Conservation (phyloP, 208 protist species). For the Balamuthia mandrillaris region DNA sequence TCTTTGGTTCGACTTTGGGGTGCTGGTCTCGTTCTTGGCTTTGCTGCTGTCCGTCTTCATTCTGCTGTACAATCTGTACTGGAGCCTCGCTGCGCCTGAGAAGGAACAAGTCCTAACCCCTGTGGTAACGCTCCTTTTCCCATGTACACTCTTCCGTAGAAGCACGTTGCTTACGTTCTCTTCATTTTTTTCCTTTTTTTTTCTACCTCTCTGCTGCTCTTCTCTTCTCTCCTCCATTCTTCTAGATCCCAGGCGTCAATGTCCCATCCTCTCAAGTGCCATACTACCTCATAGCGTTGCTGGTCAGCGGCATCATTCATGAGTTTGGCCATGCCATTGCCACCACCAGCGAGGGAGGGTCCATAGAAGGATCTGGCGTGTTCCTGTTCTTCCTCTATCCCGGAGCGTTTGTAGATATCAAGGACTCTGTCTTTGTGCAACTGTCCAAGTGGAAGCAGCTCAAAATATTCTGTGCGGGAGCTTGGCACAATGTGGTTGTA, state of each 20-base stretch:
- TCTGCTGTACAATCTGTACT: too few species aligned
- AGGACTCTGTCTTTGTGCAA: background rate
- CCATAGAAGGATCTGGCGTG: background rate
- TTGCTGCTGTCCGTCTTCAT: too few species aligned
- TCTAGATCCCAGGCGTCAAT: conserved; percentile 24
- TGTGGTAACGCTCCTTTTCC: too few species aligned
- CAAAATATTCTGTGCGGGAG: conserved; percentile 25
- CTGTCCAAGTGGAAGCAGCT: background rate
- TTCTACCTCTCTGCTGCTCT: too few species aligned
- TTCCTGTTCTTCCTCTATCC: conserved; percentile 21
- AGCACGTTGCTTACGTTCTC: too few species aligned
- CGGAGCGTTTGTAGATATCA: conserved; percentile 8
- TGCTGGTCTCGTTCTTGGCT: too few species aligned
- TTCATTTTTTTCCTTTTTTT: too few species aligned
- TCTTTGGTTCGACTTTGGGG: too few species aligned
- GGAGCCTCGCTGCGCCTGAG: too few species aligned
- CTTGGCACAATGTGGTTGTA: conserved; percentile 25
- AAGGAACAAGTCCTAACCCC: too few species aligned
- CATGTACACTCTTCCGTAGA: too few species aligned
- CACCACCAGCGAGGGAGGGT: background rate
- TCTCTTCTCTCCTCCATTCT: too few species aligned
- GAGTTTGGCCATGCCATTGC: conserved; percentile 26
- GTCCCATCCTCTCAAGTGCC: conserved; percentile 13
- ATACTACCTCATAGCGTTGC: conserved; percentile 22
- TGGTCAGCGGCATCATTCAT: conserved; percentile 10